phyloP scores from a whole-genome alignment of 805 yeast species.

The Pichia phayaonensis region DNA sequence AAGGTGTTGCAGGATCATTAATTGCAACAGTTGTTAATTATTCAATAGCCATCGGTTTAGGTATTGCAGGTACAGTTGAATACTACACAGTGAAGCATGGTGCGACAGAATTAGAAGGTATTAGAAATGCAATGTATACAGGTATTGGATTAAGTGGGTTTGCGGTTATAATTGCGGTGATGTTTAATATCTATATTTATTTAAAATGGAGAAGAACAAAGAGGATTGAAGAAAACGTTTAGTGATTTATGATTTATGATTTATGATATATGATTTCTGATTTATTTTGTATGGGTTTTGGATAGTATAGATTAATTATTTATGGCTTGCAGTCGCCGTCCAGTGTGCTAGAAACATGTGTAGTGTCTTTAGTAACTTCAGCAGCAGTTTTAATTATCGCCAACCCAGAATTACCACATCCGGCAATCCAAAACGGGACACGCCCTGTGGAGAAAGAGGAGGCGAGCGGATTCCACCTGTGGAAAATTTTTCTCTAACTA shows the following conservation, averaged over 20 bases:
- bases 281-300: too few relatives aligned
- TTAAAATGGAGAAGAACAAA: neutral
- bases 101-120: conserved; percentile 32
- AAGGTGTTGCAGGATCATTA: conserved; percentile 73
- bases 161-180: conserved; percentile 28
- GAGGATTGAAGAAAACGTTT: neutral
- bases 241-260: too few relatives aligned
- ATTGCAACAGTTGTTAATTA: conserved; percentile 66
- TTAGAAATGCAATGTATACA: conserved; percentile 50
- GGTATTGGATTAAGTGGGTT: conserved; percentile 54
- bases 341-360: too few relatives aligned
- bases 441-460: neutral
- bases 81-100: conserved; percentile 28
- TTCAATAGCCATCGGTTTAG: conserved; percentile 62
- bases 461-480: neutral
- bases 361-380: too few relatives aligned
- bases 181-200: conserved; percentile 2
- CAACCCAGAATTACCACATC: neutral
- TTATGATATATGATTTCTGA: too few relatives aligned
- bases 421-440: neutral
- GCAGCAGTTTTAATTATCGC: too few relatives aligned
- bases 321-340: too few relatives aligned
- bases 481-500: neutral
- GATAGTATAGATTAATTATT: too few relatives aligned
- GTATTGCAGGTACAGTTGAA: conserved; percentile 65